Evolutionary conservation across 176 grass and related monocot genomes (phyloP), one percentile per base, ranked within the genome.

Genomic region (Cocos nucifera): DNA sequence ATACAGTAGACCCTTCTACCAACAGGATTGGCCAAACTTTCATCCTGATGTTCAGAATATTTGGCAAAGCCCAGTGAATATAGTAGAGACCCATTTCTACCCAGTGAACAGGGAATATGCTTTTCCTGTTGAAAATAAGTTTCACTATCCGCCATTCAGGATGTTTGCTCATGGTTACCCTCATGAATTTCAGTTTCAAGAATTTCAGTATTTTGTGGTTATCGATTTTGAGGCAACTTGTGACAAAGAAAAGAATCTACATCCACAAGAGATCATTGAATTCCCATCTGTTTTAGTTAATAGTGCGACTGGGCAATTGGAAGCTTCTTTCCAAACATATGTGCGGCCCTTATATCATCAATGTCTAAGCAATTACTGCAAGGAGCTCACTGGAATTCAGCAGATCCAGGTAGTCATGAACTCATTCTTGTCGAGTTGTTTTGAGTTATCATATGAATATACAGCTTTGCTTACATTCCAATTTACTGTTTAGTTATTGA

Each of bases 131-230:
- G 80, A 84, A 21, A 79, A 67, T 55, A 74, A 71, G 59, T 63
- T 80, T 72, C 88, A 82, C 56, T 78, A 76, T 80, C 2, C 2
- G 1, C 81, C 80, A 57, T 64, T 82, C 55, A 91, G 82, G 77
- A 80, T 90, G 80, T 64, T 81, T 69, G 73, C 75, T 62, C 86
- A 87, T 77, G 70, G 73, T 68, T 64, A 83, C 19, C 84, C 66
- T 17, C 76, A 78, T 82, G 81, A 97, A 20, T 53, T 70, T 51
- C 85, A 80, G 56, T 64, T 88, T 78, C 93, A 97, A 59, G 93
- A 97, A 56, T 97, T 97, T 66, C 93, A 92, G 27, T 92, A 97
- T 85, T 97, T 97, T 75, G 93, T 97, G 66, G 93, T 97, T 77
- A 92, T 97, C 66, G 93, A 97, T 63, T 97, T 97, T 78, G 93